phyloP scores from a whole-genome alignment of 345 rosid genomes.

The Zanthoxylum bungeanum region DNA sequence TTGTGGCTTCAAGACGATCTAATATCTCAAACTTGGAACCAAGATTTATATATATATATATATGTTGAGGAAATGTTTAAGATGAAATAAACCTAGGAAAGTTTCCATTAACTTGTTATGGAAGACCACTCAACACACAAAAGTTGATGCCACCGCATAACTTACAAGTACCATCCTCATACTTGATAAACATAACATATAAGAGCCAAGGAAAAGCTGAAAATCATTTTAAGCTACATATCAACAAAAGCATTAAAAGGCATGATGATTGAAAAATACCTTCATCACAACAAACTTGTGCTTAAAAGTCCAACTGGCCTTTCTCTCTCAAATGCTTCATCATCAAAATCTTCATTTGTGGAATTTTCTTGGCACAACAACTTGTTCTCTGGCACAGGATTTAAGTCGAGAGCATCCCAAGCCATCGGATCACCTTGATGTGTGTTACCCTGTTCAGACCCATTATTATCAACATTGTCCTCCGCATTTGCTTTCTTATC shows the following conservation, averaged over 20 bases:
- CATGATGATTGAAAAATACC: constrained; percentile 39
- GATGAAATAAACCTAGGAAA: background rate
- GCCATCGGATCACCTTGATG: constrained; percentile 47
- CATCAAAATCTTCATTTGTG: constrained; percentile 81
- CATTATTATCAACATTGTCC: constrained; percentile 42
- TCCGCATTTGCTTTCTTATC: constrained; percentile 53
- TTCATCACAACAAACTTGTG: constrained; percentile 46
- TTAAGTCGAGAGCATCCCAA: constrained; percentile 55
- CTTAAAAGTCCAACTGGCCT: constrained; percentile 45
- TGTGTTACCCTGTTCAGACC: constrained; percentile 29
- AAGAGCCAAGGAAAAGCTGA: background rate
- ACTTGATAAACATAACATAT: background rate
- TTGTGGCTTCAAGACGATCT: background rate
- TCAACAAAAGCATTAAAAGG: background rate
- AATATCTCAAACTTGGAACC: background rate
- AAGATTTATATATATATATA: background rate
- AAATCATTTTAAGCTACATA: background rate
- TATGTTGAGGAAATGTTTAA: background rate
- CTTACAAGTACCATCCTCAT: background rate
- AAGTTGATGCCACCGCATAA: background rate
- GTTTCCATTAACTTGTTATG: background rate
- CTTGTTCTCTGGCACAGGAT: constrained; percentile 51
- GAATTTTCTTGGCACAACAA: constrained; percentile 86
- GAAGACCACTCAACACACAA: background rate
- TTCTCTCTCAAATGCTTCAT: constrained; percentile 56